phyloP scores from a whole-genome alignment of 2,329 filamentous ascomycete genomes.

The Periconia digitata region DNA sequence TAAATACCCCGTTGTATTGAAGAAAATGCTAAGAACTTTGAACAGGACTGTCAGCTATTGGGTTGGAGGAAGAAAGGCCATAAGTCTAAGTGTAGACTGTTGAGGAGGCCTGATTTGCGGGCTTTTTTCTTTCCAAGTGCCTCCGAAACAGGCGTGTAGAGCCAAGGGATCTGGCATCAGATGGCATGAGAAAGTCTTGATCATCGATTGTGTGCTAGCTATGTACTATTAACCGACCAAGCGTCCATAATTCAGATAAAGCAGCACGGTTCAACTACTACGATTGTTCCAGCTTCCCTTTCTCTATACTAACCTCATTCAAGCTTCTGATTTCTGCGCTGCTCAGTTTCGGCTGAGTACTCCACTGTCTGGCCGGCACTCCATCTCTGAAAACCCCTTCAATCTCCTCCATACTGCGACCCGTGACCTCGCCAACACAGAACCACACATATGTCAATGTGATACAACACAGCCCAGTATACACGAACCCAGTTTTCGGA shows the following conservation, averaged over 20 bases:
- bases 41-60: conserved; percentile 14
- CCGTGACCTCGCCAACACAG: conserved; percentile 46
- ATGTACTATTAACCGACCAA: too few species aligned
- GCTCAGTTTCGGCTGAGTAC: background rate
- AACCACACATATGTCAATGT: conserved; percentile 45
- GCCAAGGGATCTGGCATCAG: too few species aligned
- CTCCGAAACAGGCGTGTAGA: too few species aligned
- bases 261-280: too few species aligned
- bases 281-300: too few species aligned
- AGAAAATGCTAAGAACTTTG: conserved; percentile 11
- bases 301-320: too few species aligned
- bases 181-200: too few species aligned
- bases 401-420: conserved; percentile 41
- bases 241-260: too few species aligned
- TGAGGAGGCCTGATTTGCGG: conserved; percentile 17
- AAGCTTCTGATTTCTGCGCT: too few species aligned
- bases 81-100: conserved; percentile 18
- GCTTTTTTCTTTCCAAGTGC: too few species aligned
- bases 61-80: conserved; percentile 18
- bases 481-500: conserved; percentile 45
- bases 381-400: conserved; percentile 45
- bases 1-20: conserved; percentile 7
- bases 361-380: background rate
- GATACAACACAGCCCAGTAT: conserved; percentile 37
- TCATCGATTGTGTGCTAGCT: too few species aligned